Conservation (phyloP, 2,329 filamentous ascomycete genomes). For the Elsinoe ampelina region DNA sequence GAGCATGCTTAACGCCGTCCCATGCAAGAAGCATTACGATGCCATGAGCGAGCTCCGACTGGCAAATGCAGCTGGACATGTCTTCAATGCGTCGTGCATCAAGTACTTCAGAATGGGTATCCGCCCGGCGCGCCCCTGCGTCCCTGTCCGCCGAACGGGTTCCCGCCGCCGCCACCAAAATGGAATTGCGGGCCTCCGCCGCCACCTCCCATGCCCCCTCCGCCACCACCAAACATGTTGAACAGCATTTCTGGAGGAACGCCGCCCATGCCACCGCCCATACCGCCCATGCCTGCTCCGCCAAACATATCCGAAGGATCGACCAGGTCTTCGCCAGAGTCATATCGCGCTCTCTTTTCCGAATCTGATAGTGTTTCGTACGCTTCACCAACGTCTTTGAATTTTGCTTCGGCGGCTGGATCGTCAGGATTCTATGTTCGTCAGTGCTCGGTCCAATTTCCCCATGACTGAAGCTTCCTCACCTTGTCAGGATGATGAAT, state of each 20-base stretch:
- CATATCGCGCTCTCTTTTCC: slow-evolving; percentile 85
- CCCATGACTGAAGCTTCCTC: not conserved
- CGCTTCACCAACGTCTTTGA: slow-evolving; percentile 96
- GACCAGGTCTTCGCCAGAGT: slow-evolving; percentile 83
- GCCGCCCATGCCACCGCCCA: slow-evolving; percentile 36
- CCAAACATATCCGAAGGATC: slow-evolving; percentile 76
- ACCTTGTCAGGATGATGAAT: slow-evolving; percentile 87
- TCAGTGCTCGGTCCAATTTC: not conserved
- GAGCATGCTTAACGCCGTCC: not conserved
- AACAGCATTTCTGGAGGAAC: slow-evolving; percentile 73
- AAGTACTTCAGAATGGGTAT: slow-evolving; percentile 1
- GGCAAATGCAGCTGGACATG: not conserved
- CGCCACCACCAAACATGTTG: slow-evolving; percentile 67
- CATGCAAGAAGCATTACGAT: not conserved
- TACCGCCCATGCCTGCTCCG: slow-evolving; percentile 41
- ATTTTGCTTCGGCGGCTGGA: slow-evolving; percentile 72
- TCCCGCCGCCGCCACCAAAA: slow-evolving; percentile 24
- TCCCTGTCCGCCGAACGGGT: slow-evolving; percentile 3
- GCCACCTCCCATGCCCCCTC: slow-evolving; percentile 34
- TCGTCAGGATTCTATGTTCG: slow-evolving; percentile 65
- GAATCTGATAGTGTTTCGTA: slow-evolving; percentile 92
- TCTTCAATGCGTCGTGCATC: not conserved
- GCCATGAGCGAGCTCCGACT: not conserved
- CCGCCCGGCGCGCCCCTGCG: slow-evolving; percentile 4
- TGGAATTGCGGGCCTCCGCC: slow-evolving; percentile 39